Evolutionary conservation across 257 asterid genomes (phyloP).

Genomic region (Ilex aquifolium): DNA sequence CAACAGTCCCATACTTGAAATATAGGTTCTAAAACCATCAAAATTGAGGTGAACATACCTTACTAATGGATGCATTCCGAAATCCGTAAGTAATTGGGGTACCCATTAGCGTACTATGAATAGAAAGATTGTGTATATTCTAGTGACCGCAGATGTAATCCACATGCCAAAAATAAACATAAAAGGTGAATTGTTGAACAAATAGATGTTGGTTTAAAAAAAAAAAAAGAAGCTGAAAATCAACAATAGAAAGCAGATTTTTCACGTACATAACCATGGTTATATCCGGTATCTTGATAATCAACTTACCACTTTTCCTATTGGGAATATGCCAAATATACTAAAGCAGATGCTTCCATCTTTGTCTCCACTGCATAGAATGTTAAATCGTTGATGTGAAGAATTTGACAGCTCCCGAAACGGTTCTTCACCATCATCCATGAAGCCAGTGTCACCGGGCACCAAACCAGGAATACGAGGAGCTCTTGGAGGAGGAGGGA

Average conservation of each 20-base stretch:
- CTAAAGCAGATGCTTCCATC: slow-evolving; percentile 87
- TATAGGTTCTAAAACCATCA: not conserved
- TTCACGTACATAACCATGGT: not conserved
- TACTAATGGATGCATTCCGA: slow-evolving; percentile 56
- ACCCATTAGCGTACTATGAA: slow-evolving; percentile 32
- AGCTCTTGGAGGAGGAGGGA: slow-evolving; percentile 86
- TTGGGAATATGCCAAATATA: slow-evolving; percentile 90
- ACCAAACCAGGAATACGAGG: slow-evolving; percentile 90
- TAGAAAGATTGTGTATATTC: slow-evolving; percentile 60
- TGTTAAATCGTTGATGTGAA: slow-evolving; percentile 68
- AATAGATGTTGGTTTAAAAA: not conserved
- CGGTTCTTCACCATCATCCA: slow-evolving; percentile 75
- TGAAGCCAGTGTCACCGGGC: slow-evolving; percentile 73
- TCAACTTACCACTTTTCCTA: slow-evolving; percentile 86
- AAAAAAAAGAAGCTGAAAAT: too few species aligned
- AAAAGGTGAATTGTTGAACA: slow-evolving; percentile 11
- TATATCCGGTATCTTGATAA: slow-evolving; percentile 7
- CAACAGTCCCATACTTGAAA: not conserved
- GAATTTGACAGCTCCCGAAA: slow-evolving; percentile 83
- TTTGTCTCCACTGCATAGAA: slow-evolving; percentile 88
- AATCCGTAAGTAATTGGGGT: slow-evolving; percentile 39
- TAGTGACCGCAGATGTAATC: slow-evolving; percentile 27
- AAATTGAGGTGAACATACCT: slow-evolving; percentile 42
- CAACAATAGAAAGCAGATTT: too few species aligned
- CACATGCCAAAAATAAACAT: slow-evolving; percentile 16